A percentile compares a stretch with the other conserved stretches of the same genome.
Conservation (phyloP, 139 green algal species). For the Mychonastes homosphaera region DNA sequence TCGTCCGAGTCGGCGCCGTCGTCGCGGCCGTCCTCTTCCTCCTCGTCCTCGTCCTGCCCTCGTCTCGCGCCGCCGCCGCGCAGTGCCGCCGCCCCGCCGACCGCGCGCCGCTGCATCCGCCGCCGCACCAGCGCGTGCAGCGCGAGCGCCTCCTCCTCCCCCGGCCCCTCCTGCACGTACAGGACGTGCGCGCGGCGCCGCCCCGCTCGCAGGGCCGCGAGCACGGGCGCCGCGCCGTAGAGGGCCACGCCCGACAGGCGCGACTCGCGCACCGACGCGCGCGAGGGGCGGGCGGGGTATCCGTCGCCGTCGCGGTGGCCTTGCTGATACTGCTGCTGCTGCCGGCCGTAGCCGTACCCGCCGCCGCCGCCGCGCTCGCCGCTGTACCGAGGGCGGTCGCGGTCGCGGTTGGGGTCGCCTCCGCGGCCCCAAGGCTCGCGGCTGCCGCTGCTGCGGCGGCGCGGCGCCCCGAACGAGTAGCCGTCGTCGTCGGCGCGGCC, state of each 20-base stretch:
- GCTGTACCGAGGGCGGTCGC: too few relatives aligned
- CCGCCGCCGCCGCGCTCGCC: too few relatives aligned
- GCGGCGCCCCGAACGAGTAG: too few relatives aligned
- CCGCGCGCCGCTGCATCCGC: constrained; percentile 44
- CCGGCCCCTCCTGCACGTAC: constrained; percentile 28
- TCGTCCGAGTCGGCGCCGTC: not conserved
- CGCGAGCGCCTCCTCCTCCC: not conserved
- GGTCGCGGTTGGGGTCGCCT: too few relatives aligned
- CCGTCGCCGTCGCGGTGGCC: too few relatives aligned
- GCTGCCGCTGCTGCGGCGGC: too few relatives aligned
- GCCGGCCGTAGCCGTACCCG: too few relatives aligned
- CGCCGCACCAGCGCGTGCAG: constrained; percentile 11
- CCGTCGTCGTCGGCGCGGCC: too few relatives aligned
- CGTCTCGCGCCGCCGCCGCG: constrained; percentile 12
- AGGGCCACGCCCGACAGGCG: constrained; percentile 39
- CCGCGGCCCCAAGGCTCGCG: too few relatives aligned
- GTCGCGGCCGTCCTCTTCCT: not conserved
- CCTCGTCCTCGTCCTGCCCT: not conserved
- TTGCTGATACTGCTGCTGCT: too few relatives aligned
- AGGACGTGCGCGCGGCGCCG: constrained; percentile 27
- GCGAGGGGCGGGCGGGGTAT: constrained; percentile 16
- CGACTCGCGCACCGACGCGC: constrained; percentile 8
- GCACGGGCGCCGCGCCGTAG: constrained; percentile 66
- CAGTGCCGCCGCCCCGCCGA: not conserved
- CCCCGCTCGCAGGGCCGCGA: constrained; percentile 47